These are phyloP conservation scores for Tolypocladium sp. DNA, from an alignment of 2,329 filamentous ascomycete species.

Conservation along the genomic window DNA sequence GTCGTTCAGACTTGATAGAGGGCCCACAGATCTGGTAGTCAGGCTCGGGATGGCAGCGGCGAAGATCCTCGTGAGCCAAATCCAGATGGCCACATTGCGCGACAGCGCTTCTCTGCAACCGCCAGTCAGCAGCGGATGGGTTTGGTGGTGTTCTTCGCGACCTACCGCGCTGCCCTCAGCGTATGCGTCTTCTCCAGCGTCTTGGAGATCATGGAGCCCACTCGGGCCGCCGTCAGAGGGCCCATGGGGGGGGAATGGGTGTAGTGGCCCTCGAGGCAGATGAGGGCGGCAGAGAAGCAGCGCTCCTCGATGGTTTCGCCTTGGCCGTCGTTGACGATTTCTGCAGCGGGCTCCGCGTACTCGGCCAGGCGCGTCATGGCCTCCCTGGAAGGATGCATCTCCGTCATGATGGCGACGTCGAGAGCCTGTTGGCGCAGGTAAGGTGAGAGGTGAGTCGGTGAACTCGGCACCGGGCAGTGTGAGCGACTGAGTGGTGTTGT, in stretches of 20 bases:
- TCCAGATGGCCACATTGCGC: constrained; percentile 56
- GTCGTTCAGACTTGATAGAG: constrained; percentile 42
- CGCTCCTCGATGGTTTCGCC: constrained; percentile 53
- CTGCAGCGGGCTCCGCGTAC: constrained; percentile 7
- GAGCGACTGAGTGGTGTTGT: background rate
- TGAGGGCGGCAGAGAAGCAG: constrained; percentile 50
- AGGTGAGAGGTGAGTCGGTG: background rate
- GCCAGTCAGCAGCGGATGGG: constrained; percentile 5
- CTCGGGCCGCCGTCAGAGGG: constrained; percentile 42
- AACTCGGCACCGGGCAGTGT: background rate
- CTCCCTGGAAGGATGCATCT: constrained; percentile 1
- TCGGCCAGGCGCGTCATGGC: constrained; percentile 17
- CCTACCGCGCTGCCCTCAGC: constrained; percentile 49
- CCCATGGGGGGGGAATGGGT: constrained; percentile 48
- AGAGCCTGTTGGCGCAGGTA: background rate
- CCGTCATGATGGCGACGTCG: background rate
- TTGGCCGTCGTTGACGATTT: constrained; percentile 9
- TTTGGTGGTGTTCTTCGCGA: background rate
- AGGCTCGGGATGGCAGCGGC: constrained; percentile 51
- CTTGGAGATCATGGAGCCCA: constrained; percentile 48
- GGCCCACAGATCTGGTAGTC: constrained; percentile 49
- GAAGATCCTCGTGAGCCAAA: constrained; percentile 54
- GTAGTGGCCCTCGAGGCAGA: constrained; percentile 54
- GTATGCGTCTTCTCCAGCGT: constrained; percentile 57
- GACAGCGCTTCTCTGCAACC: constrained; percentile 46